A percentile compares a stretch with the other conserved stretches of the same genome.
phyloP scores from a whole-genome alignment of 169 alveolate genomes.

The Eimeria falciformis region DNA sequence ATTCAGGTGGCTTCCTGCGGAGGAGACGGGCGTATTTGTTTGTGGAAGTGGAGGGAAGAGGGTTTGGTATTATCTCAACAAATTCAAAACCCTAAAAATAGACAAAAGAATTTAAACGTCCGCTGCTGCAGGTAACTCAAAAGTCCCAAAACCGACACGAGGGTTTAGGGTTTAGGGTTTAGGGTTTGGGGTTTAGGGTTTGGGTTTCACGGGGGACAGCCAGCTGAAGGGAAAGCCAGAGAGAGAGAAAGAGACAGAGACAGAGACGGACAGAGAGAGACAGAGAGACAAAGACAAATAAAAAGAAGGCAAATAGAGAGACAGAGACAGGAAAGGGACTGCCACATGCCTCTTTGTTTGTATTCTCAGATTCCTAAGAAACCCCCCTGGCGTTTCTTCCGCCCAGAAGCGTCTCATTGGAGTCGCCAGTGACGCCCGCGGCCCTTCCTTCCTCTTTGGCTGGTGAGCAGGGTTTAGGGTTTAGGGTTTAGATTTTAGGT shows the following conservation, averaged over 20 bases:
- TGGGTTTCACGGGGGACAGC: neutral
- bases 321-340: no score
- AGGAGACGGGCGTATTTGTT: constrained; percentile 12
- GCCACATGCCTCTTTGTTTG: neutral
- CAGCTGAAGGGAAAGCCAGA: no score
- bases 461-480: constrained; percentile 34
- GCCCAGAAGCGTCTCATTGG: constrained; percentile 27
- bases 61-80: constrained; percentile 20
- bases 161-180: constrained; percentile 21
- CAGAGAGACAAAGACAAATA: neutral
- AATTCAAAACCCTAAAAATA: neutral
- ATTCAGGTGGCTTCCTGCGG: constrained; percentile 72
- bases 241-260: no score
- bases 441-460: constrained; percentile 49
- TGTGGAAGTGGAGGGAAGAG: constrained; percentile 62
- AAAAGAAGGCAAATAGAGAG: neutral
- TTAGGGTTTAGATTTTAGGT: constrained; percentile 36
- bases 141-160: no score
- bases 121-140: constrained; percentile 66
- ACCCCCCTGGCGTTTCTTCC: neutral
- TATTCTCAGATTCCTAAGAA: neutral
- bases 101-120: neutral
- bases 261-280: no score
- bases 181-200: constrained; percentile 50
- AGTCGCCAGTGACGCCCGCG: constrained; percentile 34